Conservation (phyloP, 1,284 basidiomycete genomes). For the Mycosarcoma maydis region DNA sequence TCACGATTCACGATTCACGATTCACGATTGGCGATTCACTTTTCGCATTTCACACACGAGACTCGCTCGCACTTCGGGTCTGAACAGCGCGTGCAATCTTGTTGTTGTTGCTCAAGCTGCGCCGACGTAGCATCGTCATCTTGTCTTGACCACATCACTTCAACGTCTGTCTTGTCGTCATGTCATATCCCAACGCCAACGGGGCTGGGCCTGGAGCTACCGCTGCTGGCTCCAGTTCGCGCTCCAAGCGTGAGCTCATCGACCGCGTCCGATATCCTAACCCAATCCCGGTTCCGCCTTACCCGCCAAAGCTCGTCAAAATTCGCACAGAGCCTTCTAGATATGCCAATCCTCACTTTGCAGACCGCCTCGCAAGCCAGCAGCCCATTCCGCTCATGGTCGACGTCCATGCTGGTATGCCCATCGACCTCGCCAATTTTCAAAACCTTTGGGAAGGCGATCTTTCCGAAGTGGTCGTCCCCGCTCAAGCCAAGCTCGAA, state of each 20-base stretch:
- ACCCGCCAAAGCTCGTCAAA: constrained; percentile 62
- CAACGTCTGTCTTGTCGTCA: constrained; percentile 5
- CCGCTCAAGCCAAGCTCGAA: constrained; percentile 31
- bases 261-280: constrained; percentile 65
- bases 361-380: constrained; percentile 55
- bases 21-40: too few relatives aligned
- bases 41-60: too few relatives aligned
- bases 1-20: too few relatives aligned
- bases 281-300: constrained; percentile 65
- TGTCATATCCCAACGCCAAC: constrained; percentile 42
- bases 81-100: too few relatives aligned
- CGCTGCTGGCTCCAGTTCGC: constrained; percentile 23
- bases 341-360: constrained; percentile 61
- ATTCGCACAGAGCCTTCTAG: constrained; percentile 51
- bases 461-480: constrained; percentile 27
- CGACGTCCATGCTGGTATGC: constrained; percentile 65
- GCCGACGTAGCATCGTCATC: neutral
- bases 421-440: constrained; percentile 59
- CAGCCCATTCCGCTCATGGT: constrained; percentile 61
- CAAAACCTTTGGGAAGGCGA: constrained; percentile 62
- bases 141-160: neutral
- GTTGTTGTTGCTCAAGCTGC: too few relatives aligned
- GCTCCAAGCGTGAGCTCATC: constrained; percentile 61
- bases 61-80: too few relatives aligned
- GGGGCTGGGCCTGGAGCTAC: constrained; percentile 3